Evolutionary conservation across 2,329 filamentous ascomycete species (phyloP).

Genomic region (Leptoxyphium fumago): DNA sequence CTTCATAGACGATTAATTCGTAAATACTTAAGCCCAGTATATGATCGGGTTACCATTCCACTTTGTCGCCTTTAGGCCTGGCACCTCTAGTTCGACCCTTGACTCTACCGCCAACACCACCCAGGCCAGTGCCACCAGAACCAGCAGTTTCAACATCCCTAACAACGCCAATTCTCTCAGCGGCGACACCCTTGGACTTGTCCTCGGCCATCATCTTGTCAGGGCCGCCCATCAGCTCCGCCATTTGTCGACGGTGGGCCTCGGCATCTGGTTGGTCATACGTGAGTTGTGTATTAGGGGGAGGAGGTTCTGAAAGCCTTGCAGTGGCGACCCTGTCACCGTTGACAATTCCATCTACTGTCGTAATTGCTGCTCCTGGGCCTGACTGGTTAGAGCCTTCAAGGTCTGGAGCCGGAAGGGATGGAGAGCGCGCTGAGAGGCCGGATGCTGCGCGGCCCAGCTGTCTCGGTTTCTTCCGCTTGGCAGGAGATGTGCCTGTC

Average conservation of each 20-base stretch:
- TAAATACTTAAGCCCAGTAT: too few relatives aligned
- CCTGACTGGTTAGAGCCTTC: slow-evolving; percentile 1
- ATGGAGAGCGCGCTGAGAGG: slow-evolving; percentile 10
- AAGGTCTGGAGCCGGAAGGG: slow-evolving; percentile 4
- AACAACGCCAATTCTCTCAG: neutral
- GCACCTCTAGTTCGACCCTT: neutral
- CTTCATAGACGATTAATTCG: too few relatives aligned
- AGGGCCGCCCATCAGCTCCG: slow-evolving; percentile 15
- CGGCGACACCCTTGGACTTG: neutral
- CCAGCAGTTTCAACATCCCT: neutral
- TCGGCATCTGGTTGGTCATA: slow-evolving; percentile 20
- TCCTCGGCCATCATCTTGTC: neutral
- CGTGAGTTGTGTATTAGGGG: slow-evolving; percentile 20
- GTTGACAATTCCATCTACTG: slow-evolving; percentile 1
- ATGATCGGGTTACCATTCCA: neutral
- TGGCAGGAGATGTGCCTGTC: neutral
- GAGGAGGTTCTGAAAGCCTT: slow-evolving; percentile 3
- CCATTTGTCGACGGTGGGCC: slow-evolving; percentile 16
- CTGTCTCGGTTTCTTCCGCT: slow-evolving; percentile 14
- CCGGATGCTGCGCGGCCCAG: slow-evolving; percentile 17
- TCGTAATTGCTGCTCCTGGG: slow-evolving; percentile 1
- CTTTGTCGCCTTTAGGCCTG: neutral
- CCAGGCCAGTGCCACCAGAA: neutral
- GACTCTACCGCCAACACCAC: neutral
- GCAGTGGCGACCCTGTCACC: slow-evolving; percentile 1